phyloP scores from a whole-genome alignment of 1,284 basidiomycete species.

The Cutaneotrichosporon spelunceum region DNA sequence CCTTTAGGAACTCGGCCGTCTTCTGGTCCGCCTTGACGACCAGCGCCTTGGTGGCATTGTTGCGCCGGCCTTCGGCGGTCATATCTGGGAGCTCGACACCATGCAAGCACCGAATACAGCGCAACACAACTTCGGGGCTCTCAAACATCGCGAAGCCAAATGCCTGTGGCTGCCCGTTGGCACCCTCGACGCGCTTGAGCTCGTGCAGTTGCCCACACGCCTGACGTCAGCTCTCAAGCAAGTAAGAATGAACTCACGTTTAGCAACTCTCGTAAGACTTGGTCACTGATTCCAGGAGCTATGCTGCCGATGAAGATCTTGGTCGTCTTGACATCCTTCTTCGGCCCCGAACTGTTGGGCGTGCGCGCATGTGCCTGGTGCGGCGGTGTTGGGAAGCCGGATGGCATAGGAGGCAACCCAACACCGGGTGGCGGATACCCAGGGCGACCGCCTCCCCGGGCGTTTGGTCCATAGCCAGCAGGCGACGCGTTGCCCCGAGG shows the following conservation, averaged over 20 bases:
- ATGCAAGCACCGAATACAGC: conserved; percentile 76
- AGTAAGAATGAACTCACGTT: conserved; percentile 57
- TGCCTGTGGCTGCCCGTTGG: conserved; percentile 85
- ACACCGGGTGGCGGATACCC: conserved; percentile 5
- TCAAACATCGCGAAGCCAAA: conserved; percentile 93
- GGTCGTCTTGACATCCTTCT: conserved; percentile 55
- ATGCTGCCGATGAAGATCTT: conserved; percentile 89
- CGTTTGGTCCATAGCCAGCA: neutral
- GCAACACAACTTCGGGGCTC: conserved; percentile 79
- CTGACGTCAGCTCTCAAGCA: conserved; percentile 50
- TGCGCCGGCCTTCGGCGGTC: conserved; percentile 56
- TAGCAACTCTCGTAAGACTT: conserved; percentile 68
- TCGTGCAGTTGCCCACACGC: conserved; percentile 82
- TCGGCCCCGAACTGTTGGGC: neutral
- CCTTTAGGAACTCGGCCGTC: conserved; percentile 78
- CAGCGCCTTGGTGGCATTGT: conserved; percentile 78
- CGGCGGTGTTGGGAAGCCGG: conserved; percentile 5
- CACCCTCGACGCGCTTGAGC: conserved; percentile 84
- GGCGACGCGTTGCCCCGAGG: conserved; percentile 1
- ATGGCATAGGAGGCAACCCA: conserved; percentile 5
- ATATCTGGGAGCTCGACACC: conserved; percentile 79
- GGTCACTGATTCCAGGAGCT: conserved; percentile 82
- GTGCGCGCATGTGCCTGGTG: neutral
- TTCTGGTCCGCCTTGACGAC: conserved; percentile 93
- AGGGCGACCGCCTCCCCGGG: neutral